A percentile compares a stretch with the other conserved stretches of the same genome.
phyloP scores from a whole-genome alignment of 2,329 filamentous ascomycete species.

The Pseudogymnoascus sp. region DNA sequence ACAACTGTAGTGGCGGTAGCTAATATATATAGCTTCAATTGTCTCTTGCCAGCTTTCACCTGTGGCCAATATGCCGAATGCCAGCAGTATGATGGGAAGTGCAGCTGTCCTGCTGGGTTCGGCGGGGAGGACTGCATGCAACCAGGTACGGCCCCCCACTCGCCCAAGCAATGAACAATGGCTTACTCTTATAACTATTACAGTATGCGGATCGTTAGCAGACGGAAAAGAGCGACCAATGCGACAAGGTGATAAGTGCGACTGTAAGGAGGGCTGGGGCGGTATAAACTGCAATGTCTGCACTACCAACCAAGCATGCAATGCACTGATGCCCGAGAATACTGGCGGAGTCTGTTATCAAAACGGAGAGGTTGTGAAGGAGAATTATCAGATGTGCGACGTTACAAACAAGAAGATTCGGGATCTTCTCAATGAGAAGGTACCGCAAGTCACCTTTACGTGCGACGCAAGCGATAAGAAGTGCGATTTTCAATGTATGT shows the following conservation, averaged over 20 bases:
- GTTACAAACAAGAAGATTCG: slow-evolving; percentile 95
- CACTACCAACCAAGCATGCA: slow-evolving; percentile 71
- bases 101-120: slow-evolving; percentile 83
- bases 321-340: slow-evolving; percentile 75
- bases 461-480: slow-evolving; percentile 66
- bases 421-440: slow-evolving; percentile 72
- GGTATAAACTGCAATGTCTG: slow-evolving; percentile 99
- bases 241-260: slow-evolving; percentile 61
- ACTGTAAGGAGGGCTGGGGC: slow-evolving; percentile 87
- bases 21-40: slow-evolving; percentile 70
- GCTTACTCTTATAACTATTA: slow-evolving; percentile 20
- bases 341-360: slow-evolving; percentile 86
- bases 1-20: slow-evolving; percentile 13
- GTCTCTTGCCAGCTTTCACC: slow-evolving; percentile 82
- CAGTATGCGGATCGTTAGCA: slow-evolving; percentile 78
- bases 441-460: slow-evolving; percentile 89
- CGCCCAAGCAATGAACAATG: neutral
- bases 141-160: slow-evolving; percentile 48
- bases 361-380: slow-evolving; percentile 79
- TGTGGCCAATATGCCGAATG: slow-evolving; percentile 88
- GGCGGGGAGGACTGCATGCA: slow-evolving; percentile 88
- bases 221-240: slow-evolving; percentile 72
- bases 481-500: slow-evolving; percentile 90
- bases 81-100: slow-evolving; percentile 85
- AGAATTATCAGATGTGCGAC: slow-evolving; percentile 97